A percentile compares a stretch with the other conserved stretches of the same genome.
Conservation (phyloP, 1,284 basidiomycete species). For the Cryptococcus jaspeensis region DNA sequence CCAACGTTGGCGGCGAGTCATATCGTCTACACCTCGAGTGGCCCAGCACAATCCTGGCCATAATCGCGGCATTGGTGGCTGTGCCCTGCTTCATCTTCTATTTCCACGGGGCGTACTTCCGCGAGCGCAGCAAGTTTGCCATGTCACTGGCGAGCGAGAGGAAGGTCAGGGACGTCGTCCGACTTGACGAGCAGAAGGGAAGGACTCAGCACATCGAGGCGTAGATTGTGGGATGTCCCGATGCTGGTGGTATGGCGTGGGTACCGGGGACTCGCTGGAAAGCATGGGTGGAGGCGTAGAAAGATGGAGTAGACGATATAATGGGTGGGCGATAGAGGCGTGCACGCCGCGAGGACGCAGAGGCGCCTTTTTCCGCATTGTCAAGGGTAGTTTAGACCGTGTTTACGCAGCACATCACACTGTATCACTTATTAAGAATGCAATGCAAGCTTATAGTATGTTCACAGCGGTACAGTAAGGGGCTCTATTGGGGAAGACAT, state of each 20-base stretch:
- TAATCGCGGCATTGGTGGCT: constrained; percentile 47
- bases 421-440: too few relatives aligned
- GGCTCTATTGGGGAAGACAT: too few relatives aligned
- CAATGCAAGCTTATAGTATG: too few relatives aligned
- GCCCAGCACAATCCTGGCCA: constrained; percentile 50
- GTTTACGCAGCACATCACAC: too few relatives aligned
- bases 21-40: constrained; percentile 42
- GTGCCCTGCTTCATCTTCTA: constrained; percentile 54
- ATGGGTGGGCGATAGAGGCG: too few relatives aligned
- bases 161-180: constrained; percentile 15
- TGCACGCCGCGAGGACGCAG: too few relatives aligned
- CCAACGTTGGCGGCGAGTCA: constrained; percentile 27
- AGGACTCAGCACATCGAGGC: background rate
- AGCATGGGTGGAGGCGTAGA: background rate
- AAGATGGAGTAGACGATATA: background rate
- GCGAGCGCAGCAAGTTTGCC: constrained; percentile 50
- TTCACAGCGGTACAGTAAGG: too few relatives aligned
- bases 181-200: constrained; percentile 6
- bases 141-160: constrained; percentile 34
- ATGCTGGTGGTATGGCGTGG: too few relatives aligned
- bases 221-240: too few relatives aligned
- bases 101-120: constrained; percentile 47
- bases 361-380: too few relatives aligned
- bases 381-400: too few relatives aligned
- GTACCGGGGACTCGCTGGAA: too few relatives aligned